A percentile compares a stretch with the other conserved stretches of the same genome.
Conservation (phyloP, 768 basidiomycete genomes). For the Myochromella boudieri region DNA sequence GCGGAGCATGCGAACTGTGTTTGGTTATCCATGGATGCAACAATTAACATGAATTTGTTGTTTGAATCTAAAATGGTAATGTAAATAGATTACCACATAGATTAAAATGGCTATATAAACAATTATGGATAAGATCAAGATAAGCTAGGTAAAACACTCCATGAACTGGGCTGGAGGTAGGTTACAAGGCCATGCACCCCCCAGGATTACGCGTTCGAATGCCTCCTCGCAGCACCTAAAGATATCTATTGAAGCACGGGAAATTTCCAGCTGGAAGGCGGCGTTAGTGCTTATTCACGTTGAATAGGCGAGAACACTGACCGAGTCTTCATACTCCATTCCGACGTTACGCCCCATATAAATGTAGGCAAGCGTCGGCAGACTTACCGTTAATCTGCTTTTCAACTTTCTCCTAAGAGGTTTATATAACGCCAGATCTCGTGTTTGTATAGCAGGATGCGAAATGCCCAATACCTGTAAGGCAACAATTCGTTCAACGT, state of each 20-base stretch:
- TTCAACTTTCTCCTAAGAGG: slow-evolving; percentile 46
- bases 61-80: not conserved
- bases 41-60: not conserved
- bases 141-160: slow-evolving; percentile 35
- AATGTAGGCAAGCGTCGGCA: slow-evolving; percentile 39
- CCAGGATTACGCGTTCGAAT: slow-evolving; percentile 44
- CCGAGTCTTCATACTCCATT: slow-evolving; percentile 44
- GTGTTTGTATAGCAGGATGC: slow-evolving; percentile 50
- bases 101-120: not conserved
- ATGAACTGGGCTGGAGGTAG: slow-evolving; percentile 35
- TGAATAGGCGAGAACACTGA: slow-evolving; percentile 26
- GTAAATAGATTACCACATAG: not conserved
- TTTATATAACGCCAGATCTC: slow-evolving; percentile 54
- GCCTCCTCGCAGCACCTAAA: slow-evolving; percentile 50
- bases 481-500: not conserved
- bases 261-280: slow-evolving; percentile 42
- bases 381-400: slow-evolving; percentile 33
- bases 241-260: slow-evolving; percentile 50
- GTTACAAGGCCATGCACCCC: slow-evolving; percentile 53
- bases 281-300: no score
- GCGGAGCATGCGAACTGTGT: slow-evolving; percentile 7
- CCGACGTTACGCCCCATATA: slow-evolving; percentile 48
- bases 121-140: no score
- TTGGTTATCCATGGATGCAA: slow-evolving; percentile 16
- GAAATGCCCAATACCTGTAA: slow-evolving; percentile 48